Percentiles rank a stretch among this genome's conserved stretches.
Conservation (phyloP, 2,329 filamentous ascomycete species). For the Talaromyces sp. region DNA sequence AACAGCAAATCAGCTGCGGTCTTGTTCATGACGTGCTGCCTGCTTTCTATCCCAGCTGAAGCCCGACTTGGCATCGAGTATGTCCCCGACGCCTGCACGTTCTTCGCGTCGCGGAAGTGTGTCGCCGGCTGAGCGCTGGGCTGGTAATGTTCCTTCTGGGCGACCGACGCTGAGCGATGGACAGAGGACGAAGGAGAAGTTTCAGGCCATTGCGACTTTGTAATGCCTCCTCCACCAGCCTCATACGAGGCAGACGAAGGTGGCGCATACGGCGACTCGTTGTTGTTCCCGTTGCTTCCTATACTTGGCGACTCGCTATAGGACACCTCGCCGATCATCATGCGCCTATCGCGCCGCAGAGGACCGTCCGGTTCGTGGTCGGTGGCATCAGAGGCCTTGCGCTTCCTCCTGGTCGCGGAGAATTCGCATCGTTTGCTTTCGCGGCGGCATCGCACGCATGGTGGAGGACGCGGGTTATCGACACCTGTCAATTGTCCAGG, state of each 20-base stretch:
- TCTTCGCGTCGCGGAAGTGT: constrained; percentile 25
- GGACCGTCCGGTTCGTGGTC: constrained; percentile 40
- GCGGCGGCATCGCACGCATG: constrained; percentile 86
- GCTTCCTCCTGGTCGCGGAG: constrained; percentile 87
- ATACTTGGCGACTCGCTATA: constrained; percentile 23
- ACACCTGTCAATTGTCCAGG: constrained; percentile 46
- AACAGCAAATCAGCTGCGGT: constrained; percentile 57
- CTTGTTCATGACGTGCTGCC: constrained; percentile 56
- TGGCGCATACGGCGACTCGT: constrained; percentile 22
- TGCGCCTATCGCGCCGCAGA: constrained; percentile 47
- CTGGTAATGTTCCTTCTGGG: constrained; percentile 23
- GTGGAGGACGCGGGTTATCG: constrained; percentile 89
- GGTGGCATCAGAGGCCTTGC: constrained; percentile 58
- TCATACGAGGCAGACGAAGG: constrained; percentile 23
- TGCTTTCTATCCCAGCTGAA: constrained; percentile 18
- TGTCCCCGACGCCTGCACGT: constrained; percentile 21
- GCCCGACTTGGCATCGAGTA: constrained; percentile 28
- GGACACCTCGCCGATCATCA: constrained; percentile 45
- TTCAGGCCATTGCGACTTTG: constrained; percentile 28
- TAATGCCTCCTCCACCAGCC: constrained; percentile 16
- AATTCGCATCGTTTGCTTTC: constrained; percentile 98
- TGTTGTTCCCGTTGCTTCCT: constrained; percentile 8
- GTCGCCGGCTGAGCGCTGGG: constrained; percentile 22
- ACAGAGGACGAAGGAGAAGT: constrained; percentile 15
- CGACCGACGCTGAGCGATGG: constrained; percentile 17